Conservation (phyloP, 202 grass and related monocot species). For the Hordeum pubiflorum region DNA sequence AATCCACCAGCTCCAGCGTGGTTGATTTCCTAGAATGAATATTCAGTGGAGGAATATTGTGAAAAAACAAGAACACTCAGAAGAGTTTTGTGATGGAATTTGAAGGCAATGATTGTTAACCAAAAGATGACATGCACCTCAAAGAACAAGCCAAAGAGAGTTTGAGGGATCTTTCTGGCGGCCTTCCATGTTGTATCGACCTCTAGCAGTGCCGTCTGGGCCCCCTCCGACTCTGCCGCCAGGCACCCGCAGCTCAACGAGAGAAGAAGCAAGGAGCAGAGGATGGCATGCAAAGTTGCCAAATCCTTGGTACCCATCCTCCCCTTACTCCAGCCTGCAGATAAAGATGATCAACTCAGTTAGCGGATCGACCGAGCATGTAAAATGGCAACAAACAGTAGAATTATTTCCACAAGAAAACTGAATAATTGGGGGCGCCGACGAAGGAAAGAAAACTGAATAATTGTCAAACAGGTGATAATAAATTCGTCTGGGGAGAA, state of each 20-base stretch:
- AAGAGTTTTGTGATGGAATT: background rate
- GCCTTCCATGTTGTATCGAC: conserved; percentile 43
- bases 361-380: background rate
- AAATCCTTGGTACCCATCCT: conserved; percentile 39
- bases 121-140: conserved; percentile 37
- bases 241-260: conserved; percentile 24
- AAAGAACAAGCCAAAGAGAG: conserved; percentile 72
- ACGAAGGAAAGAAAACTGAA: background rate
- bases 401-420: background rate
- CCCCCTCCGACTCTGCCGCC: conserved; percentile 24
- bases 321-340: background rate
- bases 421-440: background rate
- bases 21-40: conserved; percentile 65
- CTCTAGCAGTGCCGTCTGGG: conserved; percentile 33
- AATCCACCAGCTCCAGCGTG: conserved; percentile 82
- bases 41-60: background rate
- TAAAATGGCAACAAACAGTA: background rate
- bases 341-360: background rate
- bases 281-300: background rate
- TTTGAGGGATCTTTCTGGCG: conserved; percentile 51
- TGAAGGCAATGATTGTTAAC: background rate
- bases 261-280: conserved; percentile 34
- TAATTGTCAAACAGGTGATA: too few relatives aligned
- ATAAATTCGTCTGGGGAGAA: background rate
- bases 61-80: background rate